These are phyloP conservation scores for Rhizoclosmatium sp. DNA, from an alignment of 192 early-diverging fungal genomes.

Conservation along the genomic window DNA sequence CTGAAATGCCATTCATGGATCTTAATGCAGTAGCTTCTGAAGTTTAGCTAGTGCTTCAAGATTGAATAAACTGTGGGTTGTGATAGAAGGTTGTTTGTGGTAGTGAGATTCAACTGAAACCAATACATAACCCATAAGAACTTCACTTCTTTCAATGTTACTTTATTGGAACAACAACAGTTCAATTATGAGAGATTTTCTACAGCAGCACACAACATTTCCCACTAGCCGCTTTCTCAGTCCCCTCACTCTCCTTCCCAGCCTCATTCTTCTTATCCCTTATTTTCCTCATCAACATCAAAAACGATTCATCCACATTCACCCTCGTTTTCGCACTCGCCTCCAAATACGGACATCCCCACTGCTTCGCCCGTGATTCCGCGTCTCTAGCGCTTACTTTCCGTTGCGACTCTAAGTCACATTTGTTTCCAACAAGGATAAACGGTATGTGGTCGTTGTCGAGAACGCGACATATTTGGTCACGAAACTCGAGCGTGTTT, in stretches of 20 bases:
- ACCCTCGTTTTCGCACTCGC: conserved; percentile 88
- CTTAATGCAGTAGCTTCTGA: not conserved
- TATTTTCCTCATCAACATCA: conserved; percentile 78
- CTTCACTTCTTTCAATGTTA: no score
- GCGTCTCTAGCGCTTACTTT: conserved; percentile 85
- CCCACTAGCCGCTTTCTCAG: conserved; percentile 8
- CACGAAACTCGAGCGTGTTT: conserved; percentile 83
- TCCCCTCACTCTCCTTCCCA: conserved; percentile 38
- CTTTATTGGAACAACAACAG: no score
- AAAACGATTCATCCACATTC: conserved; percentile 83
- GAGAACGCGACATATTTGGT: conserved; percentile 84
- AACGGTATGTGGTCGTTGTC: conserved; percentile 87
- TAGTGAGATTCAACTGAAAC: no score
- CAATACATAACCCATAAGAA: no score
- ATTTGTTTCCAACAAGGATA: conserved; percentile 88
- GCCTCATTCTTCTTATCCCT: conserved; percentile 70
- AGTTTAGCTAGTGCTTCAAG: no score
- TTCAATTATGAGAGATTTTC: not conserved
- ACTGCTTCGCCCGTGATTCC: conserved; percentile 77
- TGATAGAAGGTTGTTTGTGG: no score
- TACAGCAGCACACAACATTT: conserved; percentile 20
- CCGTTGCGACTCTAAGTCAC: conserved; percentile 79
- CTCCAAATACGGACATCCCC: conserved; percentile 88
- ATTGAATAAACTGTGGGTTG: no score
- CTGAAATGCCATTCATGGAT: conserved; percentile 33